Conservation (phyloP, 495 filamentous ascomycete species). For the Annulohypoxylon nitens region DNA sequence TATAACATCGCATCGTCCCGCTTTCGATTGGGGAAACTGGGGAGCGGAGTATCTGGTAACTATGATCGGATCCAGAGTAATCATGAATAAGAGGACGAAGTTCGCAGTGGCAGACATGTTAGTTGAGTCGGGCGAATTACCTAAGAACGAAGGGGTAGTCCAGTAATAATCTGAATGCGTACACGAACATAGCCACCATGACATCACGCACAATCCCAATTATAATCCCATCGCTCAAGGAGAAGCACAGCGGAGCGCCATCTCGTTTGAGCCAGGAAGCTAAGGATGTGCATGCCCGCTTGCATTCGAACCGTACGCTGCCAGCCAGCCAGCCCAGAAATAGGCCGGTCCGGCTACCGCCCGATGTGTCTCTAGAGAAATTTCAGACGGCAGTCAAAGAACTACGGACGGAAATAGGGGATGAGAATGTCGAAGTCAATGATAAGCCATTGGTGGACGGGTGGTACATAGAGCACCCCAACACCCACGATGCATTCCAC, state of each 20-base stretch:
- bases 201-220: slow-evolving; percentile 11
- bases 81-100: slow-evolving; percentile 29
- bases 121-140: not conserved
- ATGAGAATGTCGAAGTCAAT: slow-evolving; percentile 58
- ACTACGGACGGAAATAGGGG: slow-evolving; percentile 50
- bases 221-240: slow-evolving; percentile 39
- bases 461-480: slow-evolving; percentile 64
- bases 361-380: slow-evolving; percentile 50
- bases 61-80: slow-evolving; percentile 16
- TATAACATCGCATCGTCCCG: slow-evolving; percentile 23
- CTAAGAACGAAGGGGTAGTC: not conserved
- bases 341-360: slow-evolving; percentile 53
- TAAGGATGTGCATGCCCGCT: slow-evolving; percentile 44
- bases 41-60: not conserved
- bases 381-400: slow-evolving; percentile 57
- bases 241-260: slow-evolving; percentile 53
- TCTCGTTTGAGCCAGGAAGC: slow-evolving; percentile 50
- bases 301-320: slow-evolving; percentile 52
- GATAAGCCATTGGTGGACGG: slow-evolving; percentile 58
- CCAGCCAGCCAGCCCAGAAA: slow-evolving; percentile 52
- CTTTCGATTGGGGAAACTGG: slow-evolving; percentile 12
- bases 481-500: slow-evolving; percentile 63
- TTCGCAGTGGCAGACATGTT: slow-evolving; percentile 11
- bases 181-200: slow-evolving; percentile 30
- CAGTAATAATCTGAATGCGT: not conserved